Percentiles rank a stretch among this genome's conserved stretches.
These are phyloP conservation scores for Xylaria flabelliformis DNA, from an alignment of 495 filamentous ascomycete genomes.

Conservation along the genomic window DNA sequence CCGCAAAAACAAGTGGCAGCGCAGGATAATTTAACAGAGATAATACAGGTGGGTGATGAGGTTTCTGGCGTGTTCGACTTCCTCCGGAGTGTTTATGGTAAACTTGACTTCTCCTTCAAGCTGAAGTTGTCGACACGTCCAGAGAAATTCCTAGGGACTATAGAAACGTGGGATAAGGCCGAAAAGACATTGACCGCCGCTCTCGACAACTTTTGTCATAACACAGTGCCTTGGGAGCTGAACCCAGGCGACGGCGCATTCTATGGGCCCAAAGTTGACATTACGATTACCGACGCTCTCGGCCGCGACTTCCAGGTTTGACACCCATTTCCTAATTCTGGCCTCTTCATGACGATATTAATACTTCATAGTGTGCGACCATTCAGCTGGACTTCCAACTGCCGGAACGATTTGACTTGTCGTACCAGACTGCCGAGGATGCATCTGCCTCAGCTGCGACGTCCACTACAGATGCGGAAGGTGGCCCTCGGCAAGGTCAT, in stretches of 20 bases:
- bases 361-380: conserved; percentile 78
- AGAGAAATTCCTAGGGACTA: conserved; percentile 85
- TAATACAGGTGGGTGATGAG: conserved; percentile 75
- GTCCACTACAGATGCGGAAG: conserved; percentile 37
- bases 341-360: conserved; percentile 8
- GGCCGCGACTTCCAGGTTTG: conserved; percentile 44
- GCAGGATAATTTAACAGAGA: conserved; percentile 2
- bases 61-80: conserved; percentile 91
- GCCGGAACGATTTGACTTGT: conserved; percentile 80
- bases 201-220: conserved; percentile 73
- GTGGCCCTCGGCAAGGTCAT: conserved; percentile 21
- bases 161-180: conserved; percentile 87
- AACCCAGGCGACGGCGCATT: conserved; percentile 96
- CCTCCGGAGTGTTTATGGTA: conserved; percentile 79
- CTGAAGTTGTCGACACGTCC: conserved; percentile 94
- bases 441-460: conserved; percentile 48
- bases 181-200: conserved; percentile 79
- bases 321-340: neutral
- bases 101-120: conserved; percentile 95
- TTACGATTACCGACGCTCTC: conserved; percentile 81
- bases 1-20: neutral
- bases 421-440: conserved; percentile 77
- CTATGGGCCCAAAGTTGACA: conserved; percentile 93
- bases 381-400: conserved; percentile 98
- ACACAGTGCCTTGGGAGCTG: conserved; percentile 74